Percentiles rank a stretch among this genome's conserved stretches.
These are phyloP conservation scores for Dothideomycetes sp. DNA, from an alignment of 2,329 filamentous ascomycete species.

Conservation along the genomic window DNA sequence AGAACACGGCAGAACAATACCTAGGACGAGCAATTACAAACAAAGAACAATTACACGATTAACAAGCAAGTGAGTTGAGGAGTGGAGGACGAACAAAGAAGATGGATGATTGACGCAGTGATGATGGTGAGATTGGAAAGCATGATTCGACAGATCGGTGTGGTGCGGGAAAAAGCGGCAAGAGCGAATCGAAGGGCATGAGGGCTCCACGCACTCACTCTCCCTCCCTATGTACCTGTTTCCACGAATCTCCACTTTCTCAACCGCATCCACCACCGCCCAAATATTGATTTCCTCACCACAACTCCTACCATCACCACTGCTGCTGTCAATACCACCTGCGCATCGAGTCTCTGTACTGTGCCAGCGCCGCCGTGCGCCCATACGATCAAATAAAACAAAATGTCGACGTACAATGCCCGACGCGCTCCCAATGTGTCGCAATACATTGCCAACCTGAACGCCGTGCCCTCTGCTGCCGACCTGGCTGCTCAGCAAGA, in stretches of 20 bases:
- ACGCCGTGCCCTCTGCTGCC: slow-evolving; percentile 58
- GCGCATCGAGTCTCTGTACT: too few relatives aligned
- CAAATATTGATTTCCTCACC: too few relatives aligned
- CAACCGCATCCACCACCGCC: background rate
- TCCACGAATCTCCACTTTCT: background rate
- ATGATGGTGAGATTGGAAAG: slow-evolving; percentile 6
- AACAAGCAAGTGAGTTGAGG: too few relatives aligned
- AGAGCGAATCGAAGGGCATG: slow-evolving; percentile 7
- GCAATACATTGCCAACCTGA: slow-evolving; percentile 79
- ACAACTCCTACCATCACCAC: slow-evolving; percentile 1
- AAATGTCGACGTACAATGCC: slow-evolving; percentile 68
- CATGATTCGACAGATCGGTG: too few relatives aligned
- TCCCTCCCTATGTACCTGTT: background rate
- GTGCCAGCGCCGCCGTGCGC: slow-evolving; percentile 8
- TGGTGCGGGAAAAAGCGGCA: slow-evolving; percentile 6
- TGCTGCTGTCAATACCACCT: background rate
- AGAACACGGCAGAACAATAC: too few relatives aligned
- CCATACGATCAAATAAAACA: background rate
- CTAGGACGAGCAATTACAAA: too few relatives aligned
- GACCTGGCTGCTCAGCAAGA: slow-evolving; percentile 47
- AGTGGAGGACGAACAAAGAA: background rate
- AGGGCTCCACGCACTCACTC: slow-evolving; percentile 2
- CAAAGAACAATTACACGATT: too few relatives aligned
- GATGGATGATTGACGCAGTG: slow-evolving; percentile 4
- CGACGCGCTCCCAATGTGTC: slow-evolving; percentile 80